Conservation (phyloP, 345 rosid genomes). For the Euphorbia tirucalli region DNA sequence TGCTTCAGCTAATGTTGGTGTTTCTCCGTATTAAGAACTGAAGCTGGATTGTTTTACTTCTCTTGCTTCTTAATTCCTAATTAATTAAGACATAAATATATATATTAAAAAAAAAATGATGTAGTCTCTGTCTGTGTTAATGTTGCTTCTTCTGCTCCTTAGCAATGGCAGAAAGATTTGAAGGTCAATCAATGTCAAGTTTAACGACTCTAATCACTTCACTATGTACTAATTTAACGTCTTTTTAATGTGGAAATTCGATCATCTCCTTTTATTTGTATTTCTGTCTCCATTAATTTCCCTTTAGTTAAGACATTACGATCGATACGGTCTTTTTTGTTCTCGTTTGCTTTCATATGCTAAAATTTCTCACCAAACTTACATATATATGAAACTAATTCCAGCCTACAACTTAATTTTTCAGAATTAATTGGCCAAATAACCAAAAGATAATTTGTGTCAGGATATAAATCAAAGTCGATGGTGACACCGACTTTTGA, state of each 20-base stretch:
- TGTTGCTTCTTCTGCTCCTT: background rate
- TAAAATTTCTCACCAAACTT: too few relatives aligned
- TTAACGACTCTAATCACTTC: constrained; percentile 8
- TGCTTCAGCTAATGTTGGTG: constrained; percentile 22
- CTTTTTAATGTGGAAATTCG: constrained; percentile 1
- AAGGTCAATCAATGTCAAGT: constrained; percentile 6
- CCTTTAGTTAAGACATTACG: too few relatives aligned
- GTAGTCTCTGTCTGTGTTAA: background rate
- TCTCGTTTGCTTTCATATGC: too few relatives aligned
- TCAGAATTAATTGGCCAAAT: too few relatives aligned
- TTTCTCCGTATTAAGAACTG: constrained; percentile 19
- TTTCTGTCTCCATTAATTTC: background rate
- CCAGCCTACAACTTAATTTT: too few relatives aligned
- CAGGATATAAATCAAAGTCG: too few relatives aligned
- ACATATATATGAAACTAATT: too few relatives aligned
- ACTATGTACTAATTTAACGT: background rate
- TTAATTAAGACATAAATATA: background rate
- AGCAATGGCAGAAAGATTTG: background rate
- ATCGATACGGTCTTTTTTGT: too few relatives aligned
- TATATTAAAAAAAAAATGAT: too few relatives aligned
- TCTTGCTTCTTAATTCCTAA: background rate
- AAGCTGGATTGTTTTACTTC: background rate
- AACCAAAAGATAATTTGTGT: too few relatives aligned
- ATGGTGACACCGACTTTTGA: too few relatives aligned
- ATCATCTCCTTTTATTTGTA: background rate